Base-by-base conservation (phyloP, 1,139 yeast genomes). In the Blastobotrys illinoisensis region DNA sequence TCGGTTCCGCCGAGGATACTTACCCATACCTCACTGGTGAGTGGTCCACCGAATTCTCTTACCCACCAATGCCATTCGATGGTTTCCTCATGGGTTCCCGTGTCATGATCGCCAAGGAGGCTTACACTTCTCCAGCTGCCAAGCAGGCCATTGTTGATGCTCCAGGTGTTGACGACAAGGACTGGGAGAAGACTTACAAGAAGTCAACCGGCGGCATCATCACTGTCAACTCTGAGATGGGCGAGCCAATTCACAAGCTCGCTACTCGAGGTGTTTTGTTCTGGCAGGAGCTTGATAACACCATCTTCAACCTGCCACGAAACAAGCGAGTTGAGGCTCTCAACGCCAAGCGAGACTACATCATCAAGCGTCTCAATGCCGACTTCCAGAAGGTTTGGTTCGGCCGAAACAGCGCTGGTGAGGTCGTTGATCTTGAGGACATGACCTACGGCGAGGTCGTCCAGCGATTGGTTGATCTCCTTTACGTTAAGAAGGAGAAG, bases 371-470 rank as follows among this genome's bases (percentile, higher is more conserved):
- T 66, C 82, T 93, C 74, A 93, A 93, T 72, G 88, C 88, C 63
- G 99, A 95, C 73, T 91, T 79, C 82, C 98, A 91, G 77, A 93
- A 95, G 76, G 96, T 96, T 56, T 95, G 99, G 99, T 93, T 93
- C 69, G 95, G 88, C 66, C 79, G 78, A 67, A 85, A 86, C 66
- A 77, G 87, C 54, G 73, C 77, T 44, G 96, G 97, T 61, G 88
- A 85, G 64, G 88, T 93, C 69, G 80, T 76, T 58, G 99, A 95
- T 71, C 76, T 93, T 64, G 90, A 88, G 70, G 97, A 90, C 62
- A 90, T 93, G 97, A 91, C 98, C 43, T 95, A 93, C 72, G 82
- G 84, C 69, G 96, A 93, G 77, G 93, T 93, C 66, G 88, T 95
- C 53, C 73, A 81, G 68, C 86, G 99, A 74, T 78, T 88, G 69